Base-by-base conservation (phyloP, 331 rosid species). In the Pyracantha coccinea region DNA sequence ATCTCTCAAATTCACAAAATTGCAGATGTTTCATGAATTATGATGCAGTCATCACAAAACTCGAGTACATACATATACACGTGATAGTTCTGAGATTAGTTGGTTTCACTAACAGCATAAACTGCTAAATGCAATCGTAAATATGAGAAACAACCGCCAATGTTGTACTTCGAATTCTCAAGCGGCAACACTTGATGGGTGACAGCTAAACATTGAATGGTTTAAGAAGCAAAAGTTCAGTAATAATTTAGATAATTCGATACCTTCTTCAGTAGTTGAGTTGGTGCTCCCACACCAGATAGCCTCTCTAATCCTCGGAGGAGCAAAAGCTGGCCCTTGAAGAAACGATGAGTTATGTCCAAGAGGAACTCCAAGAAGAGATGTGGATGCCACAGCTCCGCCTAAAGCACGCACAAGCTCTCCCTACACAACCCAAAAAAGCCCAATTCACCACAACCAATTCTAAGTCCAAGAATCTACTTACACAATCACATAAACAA, bases 251-350 rank as follows among this genome's bases (percentile, higher is more conserved):
- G 20, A 7, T 44, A 20, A 13, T 21, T 17, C 20, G 4, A 64
- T 74, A 92, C 99, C 99, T 89, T 86, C 99, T 89, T 95, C 99
- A 23, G 97, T 90, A 60, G 97, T 63, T 27, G 97, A 79, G 87
- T 95, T 95, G 31, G 97, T 95, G 78, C 99, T 95, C 52, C 91
- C 97, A 78, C 99, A 95, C 97, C 97, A 92, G 72, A 95, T 95
- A 47, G 99, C 99, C 85, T 95, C 99, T 79, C 97, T 77, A 68
- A 95, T 95, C 74, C 92, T 90, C 52, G 99, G 97, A 84, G 97
- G 99, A 2, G 97, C 97, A 86, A 95, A 95, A 19, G 97, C 97
- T 33, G 99, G 99, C 24, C 99, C 99, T 81, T 95, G 99, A 77
- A 95, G 93, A 81, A 95, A 95, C 23, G 99, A 95, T 33, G 97